Evolutionary conservation across 179 eudicot species (phyloP).

Genomic region (Amaranthus tricolor): DNA sequence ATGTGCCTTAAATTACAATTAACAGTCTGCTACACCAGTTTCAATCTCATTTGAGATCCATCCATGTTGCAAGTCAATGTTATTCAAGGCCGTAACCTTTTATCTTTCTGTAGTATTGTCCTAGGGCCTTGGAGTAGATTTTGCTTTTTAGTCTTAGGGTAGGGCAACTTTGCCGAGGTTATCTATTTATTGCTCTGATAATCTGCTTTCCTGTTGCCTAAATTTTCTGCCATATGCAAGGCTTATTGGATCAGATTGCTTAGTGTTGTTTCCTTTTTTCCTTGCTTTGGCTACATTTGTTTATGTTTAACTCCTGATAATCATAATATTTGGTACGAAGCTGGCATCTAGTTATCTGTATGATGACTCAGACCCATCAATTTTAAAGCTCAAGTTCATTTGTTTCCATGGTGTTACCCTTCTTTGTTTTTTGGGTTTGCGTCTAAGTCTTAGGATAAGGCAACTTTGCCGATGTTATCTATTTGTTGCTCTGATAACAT

Average conservation of each 20-base stretch:
- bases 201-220: slow-evolving; percentile 30
- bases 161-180: slow-evolving; percentile 24
- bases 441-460: background rate
- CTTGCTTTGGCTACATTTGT: background rate
- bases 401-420: background rate
- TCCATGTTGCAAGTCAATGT: background rate
- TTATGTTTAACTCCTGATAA: background rate
- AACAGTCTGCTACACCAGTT: background rate
- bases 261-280: background rate
- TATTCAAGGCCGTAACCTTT: background rate
- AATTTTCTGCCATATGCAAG: background rate
- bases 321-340: background rate
- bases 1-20: background rate
- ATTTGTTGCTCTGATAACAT: slow-evolving; percentile 3
- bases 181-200: slow-evolving; percentile 4
- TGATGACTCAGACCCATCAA: background rate
- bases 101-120: background rate
- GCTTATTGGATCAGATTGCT: background rate
- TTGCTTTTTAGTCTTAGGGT: no score
- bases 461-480: slow-evolving; percentile 25
- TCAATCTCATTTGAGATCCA: background rate
- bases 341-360: background rate
- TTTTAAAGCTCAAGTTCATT: no score
- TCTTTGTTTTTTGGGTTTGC: no score
- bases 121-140: background rate